A percentile compares a stretch with the other conserved stretches of the same genome.
phyloP scores from a whole-genome alignment of 164 flowering plant genomes.

The Vitis rupestris region DNA sequence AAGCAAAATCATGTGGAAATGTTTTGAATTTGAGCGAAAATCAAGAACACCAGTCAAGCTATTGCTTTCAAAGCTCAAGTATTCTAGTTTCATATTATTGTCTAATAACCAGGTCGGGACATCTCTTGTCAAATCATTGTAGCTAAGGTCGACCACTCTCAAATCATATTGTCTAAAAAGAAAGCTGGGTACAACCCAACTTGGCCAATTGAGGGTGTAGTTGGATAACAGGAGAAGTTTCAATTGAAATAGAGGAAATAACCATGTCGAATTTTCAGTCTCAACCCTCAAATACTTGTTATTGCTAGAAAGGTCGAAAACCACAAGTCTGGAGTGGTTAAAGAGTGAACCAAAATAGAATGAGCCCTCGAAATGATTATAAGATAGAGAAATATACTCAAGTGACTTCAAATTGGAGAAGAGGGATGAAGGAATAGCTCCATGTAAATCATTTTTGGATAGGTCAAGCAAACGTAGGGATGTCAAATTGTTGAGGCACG shows the following conservation, averaged over 20 bases:
- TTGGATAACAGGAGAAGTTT: too few relatives aligned
- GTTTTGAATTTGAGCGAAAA: slow-evolving; percentile 5
- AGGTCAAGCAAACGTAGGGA: slow-evolving; percentile 4
- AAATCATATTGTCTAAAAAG: slow-evolving; percentile 13
- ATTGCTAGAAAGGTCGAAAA: neutral
- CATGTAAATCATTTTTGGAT: neutral
- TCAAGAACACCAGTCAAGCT: slow-evolving; percentile 5
- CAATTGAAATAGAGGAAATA: too few relatives aligned
- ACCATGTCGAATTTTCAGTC: too few relatives aligned
- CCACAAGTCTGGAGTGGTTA: slow-evolving; percentile 5
- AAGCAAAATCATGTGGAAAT: neutral
- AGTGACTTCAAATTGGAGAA: neutral
- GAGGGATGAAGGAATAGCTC: slow-evolving; percentile 1
- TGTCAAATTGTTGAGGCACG: slow-evolving; percentile 3
- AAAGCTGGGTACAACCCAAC: slow-evolving; percentile 7
- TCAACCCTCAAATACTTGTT: neutral
- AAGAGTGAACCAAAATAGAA: neutral
- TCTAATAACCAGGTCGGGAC: slow-evolving; percentile 20
- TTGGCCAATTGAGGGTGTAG: too few relatives aligned
- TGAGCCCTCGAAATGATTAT: neutral
- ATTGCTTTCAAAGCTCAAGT: neutral
- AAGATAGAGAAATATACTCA: neutral
- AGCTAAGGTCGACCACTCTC: slow-evolving; percentile 1
- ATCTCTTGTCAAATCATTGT: slow-evolving; percentile 1
- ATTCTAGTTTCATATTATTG: slow-evolving; percentile 11